Evolutionary conservation across 1,139 yeast genomes (phyloP), one percentile per base, ranked within the genome.

Genomic region (Insectozyma bohioensis): DNA sequence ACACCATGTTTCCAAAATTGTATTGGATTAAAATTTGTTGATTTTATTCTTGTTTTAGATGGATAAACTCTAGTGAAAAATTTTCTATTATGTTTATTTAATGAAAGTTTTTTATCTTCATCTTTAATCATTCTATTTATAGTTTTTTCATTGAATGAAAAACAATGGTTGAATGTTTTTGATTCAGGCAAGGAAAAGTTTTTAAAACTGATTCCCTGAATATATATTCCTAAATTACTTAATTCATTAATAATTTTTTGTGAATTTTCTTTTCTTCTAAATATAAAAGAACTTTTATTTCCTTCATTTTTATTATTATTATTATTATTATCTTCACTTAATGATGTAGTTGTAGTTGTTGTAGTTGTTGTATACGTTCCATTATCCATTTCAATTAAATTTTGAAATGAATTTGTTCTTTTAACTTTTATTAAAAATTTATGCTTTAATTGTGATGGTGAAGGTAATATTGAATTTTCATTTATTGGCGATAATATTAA

Each of bases 11-110:
- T 67, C 98, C 99, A 92, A 49, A 77, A 87, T 0, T 59, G 60
- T 4, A 85, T 61, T 0, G 98, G 97, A 27, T 72, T 72, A 50
- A 86, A 90, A 49, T 92, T 92, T 4, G 87, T 70, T 2, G 96
- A 87, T 34, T 70, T 80, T 39, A 86, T 69, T 30, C 97, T 63
- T 37, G 78, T 73, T 9, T 79, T 80, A 0, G 95, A 80, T 0
- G 99, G 99, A 52, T 94, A 92, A 0, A 88, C 76, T 33, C 99
- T 69, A 83, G 87, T 80, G 37, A 92, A 54, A 51, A 70, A 85
- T 35, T 69, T 68, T 39, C 82, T 63, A 52, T 92, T 92, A 56
- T 92, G 98, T 50, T 85, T 85, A 42, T 75, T 72, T 9, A 90
- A 53, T 4, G 84, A 63, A 3, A 61, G 58, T 4, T 57, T 51